Percentiles rank a stretch among this genome's conserved stretches.
These are phyloP conservation scores for Melocanna baccifera DNA, from an alignment of 176 grass and related monocot species.

Conservation along the genomic window DNA sequence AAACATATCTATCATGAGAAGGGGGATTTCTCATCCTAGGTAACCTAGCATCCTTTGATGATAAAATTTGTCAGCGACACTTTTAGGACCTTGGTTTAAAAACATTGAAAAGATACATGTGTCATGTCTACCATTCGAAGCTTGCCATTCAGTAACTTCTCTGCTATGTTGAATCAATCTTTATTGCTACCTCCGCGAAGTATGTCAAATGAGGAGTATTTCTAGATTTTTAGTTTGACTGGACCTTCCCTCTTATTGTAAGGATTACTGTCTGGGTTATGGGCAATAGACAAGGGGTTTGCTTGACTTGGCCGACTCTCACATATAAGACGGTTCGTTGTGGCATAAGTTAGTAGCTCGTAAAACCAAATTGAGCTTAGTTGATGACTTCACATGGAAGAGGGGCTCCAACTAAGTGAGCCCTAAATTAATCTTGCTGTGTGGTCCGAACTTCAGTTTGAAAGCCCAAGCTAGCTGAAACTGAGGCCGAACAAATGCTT, in stretches of 20 bases:
- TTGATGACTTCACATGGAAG: neutral
- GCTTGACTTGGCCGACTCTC: neutral
- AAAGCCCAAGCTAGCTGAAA: neutral
- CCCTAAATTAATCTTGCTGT: neutral
- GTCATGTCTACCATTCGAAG: neutral
- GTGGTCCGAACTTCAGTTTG: neutral
- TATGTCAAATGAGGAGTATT: neutral
- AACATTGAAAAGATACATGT: neutral
- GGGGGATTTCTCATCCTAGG: neutral
- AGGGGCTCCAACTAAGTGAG: neutral
- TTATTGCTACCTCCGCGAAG: neutral
- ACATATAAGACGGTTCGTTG: neutral
- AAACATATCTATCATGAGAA: neutral
- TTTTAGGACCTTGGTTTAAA: neutral
- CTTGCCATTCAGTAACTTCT: neutral
- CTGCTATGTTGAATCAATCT: neutral
- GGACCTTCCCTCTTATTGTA: neutral
- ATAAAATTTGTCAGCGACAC: neutral
- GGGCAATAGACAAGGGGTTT: neutral
- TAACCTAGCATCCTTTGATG: neutral
- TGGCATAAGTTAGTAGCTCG: neutral
- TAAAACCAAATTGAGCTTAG: neutral
- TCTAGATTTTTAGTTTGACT: neutral
- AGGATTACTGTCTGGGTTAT: neutral
- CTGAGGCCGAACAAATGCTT: neutral